phyloP scores from a whole-genome alignment of 2,329 filamentous ascomycete species.

The Diaporthe ampelina region DNA sequence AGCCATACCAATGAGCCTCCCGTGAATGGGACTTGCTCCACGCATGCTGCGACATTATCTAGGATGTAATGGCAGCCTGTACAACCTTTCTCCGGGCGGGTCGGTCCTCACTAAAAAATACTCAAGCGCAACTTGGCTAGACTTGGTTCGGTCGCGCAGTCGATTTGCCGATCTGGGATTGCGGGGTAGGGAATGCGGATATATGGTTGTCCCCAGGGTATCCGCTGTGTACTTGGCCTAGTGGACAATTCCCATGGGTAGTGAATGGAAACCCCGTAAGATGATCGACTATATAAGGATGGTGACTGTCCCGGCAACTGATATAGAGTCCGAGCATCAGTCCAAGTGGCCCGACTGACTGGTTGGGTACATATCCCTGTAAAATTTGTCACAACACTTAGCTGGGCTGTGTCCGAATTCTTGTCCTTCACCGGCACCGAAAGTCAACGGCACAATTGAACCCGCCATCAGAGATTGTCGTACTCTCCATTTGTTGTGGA shows the following conservation, averaged over 20 bases:
- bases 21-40: too few species aligned
- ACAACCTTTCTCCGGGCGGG: too few species aligned
- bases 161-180: slow-evolving; percentile 20
- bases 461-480: background rate
- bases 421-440: background rate
- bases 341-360: background rate
- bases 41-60: too few species aligned
- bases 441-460: background rate
- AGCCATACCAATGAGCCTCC: too few species aligned
- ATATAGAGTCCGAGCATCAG: background rate
- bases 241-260: background rate
- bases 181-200: slow-evolving; percentile 24
- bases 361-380: background rate
- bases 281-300: background rate
- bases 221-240: background rate
- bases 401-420: background rate
- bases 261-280: background rate
- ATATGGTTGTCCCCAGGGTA: background rate
- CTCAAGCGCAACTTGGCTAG: background rate
- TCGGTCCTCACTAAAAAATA: background rate
- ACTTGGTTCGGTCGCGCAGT: background rate
- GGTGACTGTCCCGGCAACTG: slow-evolving; percentile 6
- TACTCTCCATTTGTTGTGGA: too few species aligned
- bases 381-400: background rate
- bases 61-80: background rate